Conservation (phyloP, 2,329 filamentous ascomycete species). For the Tolypocladium endophyticum region DNA sequence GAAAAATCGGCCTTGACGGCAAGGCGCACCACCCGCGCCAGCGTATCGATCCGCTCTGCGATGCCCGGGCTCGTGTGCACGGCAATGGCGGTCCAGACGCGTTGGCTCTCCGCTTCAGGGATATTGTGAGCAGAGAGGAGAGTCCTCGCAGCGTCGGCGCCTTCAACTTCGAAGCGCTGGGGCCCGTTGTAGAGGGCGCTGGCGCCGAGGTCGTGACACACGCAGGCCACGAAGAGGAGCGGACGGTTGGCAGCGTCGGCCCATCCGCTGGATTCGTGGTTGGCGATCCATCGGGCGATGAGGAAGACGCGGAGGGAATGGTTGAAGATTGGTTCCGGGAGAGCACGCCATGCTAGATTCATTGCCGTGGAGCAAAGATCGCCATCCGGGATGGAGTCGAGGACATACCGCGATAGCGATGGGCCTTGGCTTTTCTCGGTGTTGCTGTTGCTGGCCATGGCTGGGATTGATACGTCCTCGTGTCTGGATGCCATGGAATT, state of each 20-base stretch:
- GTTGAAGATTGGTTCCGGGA: conserved; percentile 18
- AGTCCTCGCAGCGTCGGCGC: conserved; percentile 17
- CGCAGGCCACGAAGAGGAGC: conserved; percentile 22
- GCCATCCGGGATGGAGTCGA: conserved; percentile 5
- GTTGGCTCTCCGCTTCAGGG: conserved; percentile 13
- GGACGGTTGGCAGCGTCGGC: conserved; percentile 1
- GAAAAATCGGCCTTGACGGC: conserved; percentile 23
- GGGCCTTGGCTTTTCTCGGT: neutral
- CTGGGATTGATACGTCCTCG: neutral
- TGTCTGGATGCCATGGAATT: neutral
- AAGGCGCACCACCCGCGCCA: conserved; percentile 18
- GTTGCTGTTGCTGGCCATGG: neutral
- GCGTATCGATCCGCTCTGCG: conserved; percentile 23
- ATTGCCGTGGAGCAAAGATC: conserved; percentile 9
- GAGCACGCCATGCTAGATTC: conserved; percentile 5
- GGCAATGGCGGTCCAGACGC: conserved; percentile 23
- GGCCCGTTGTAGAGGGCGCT: conserved; percentile 16
- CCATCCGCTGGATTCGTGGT: conserved; percentile 9
- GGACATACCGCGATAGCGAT: neutral
- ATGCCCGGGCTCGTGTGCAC: conserved; percentile 24
- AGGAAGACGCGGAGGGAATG: conserved; percentile 18
- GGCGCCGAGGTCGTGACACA: conserved; percentile 24
- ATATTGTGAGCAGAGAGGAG: conserved; percentile 15
- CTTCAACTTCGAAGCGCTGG: conserved; percentile 24
- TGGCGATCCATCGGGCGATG: conserved; percentile 11